phyloP scores from a whole-genome alignment of 2,329 filamentous ascomycete species.

The Fusarium algeriense region DNA sequence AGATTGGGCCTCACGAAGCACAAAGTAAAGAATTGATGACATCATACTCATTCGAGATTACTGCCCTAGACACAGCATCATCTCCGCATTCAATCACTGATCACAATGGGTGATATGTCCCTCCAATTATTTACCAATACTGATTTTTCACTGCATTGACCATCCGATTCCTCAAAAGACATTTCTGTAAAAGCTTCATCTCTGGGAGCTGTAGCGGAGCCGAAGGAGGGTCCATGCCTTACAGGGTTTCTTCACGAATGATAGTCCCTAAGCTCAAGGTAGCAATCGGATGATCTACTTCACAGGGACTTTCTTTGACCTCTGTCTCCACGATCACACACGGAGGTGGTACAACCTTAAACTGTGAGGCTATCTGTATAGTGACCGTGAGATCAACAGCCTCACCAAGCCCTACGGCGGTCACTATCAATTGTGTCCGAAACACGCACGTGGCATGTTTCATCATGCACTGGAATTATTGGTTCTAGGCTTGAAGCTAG shows the following conservation, averaged over 20 bases:
- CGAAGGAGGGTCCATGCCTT: neutral
- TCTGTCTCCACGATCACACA: neutral
- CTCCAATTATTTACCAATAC: neutral
- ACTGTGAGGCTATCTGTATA: no score
- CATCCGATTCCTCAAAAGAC: neutral
- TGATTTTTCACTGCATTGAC: neutral
- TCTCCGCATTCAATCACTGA: neutral
- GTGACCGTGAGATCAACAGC: neutral
- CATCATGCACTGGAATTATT: neutral
- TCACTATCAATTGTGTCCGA: constrained; percentile 2
- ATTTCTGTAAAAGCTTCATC: neutral
- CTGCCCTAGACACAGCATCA: neutral
- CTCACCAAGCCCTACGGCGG: neutral
- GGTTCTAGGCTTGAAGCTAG: neutral
- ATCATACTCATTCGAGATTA: neutral
- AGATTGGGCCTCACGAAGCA: no score
- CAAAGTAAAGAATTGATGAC: neutral
- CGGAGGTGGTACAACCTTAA: no score
- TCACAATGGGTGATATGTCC: neutral
- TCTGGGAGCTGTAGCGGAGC: constrained; percentile 9
- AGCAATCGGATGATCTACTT: neutral
- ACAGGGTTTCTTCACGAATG: neutral
- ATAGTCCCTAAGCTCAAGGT: neutral
- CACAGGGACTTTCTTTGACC: neutral
- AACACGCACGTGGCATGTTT: constrained; percentile 12